Conservation (phyloP, 257 asterid genomes). For the Nicotiana knightiana region DNA sequence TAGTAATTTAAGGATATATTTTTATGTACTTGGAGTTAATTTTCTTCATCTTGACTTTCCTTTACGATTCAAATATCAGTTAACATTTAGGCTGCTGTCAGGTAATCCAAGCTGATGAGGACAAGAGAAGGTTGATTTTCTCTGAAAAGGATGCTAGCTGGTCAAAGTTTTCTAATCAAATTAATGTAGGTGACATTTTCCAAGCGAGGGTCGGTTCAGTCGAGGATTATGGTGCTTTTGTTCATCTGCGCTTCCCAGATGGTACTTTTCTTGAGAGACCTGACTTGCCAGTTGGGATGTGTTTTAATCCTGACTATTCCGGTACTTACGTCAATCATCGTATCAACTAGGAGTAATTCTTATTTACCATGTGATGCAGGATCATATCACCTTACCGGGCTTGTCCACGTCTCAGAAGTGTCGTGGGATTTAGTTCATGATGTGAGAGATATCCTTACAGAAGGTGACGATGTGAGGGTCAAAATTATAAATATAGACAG, state of each 20-base stretch:
- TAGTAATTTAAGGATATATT: background rate
- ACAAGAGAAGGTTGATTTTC: constrained; percentile 61
- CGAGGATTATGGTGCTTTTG: constrained; percentile 95
- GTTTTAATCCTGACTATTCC: background rate
- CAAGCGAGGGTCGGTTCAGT: constrained; percentile 77
- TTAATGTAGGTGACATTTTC: constrained; percentile 57
- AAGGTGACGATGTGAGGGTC: constrained; percentile 78
- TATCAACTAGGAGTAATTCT: background rate
- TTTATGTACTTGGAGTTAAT: background rate
- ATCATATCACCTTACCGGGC: constrained; percentile 69
- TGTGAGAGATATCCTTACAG: constrained; percentile 65
- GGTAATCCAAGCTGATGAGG: constrained; percentile 87
- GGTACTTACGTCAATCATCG: background rate
- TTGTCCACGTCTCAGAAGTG: constrained; percentile 91
- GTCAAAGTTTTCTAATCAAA: constrained; percentile 53
- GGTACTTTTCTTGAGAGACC: constrained; percentile 40
- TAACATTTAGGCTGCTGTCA: constrained; percentile 20
- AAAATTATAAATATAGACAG: constrained; percentile 65
- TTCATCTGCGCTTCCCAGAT: constrained; percentile 74
- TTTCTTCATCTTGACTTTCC: background rate
- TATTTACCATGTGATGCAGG: constrained; percentile 37
- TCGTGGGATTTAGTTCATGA: constrained; percentile 98
- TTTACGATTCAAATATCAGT: background rate
- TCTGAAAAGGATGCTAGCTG: constrained; percentile 88
- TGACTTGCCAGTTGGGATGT: background rate